These are phyloP conservation scores for Leucocoprinus birnbaumii DNA, from an alignment of 768 basidiomycete species.

Conservation along the genomic window DNA sequence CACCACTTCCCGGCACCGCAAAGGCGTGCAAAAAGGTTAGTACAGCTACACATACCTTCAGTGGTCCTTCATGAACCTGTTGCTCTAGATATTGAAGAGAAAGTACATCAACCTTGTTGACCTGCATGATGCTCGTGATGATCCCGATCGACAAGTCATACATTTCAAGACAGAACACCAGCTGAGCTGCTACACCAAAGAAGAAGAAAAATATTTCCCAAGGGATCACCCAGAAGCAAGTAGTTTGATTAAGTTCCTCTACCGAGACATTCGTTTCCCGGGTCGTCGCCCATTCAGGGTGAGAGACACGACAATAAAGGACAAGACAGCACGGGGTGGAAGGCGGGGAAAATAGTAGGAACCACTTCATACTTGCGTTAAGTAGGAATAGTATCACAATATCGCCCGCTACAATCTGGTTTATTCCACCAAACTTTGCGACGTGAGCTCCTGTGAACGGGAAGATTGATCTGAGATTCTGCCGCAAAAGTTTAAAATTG, in stretches of 20 bases:
- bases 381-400: too few species aligned
- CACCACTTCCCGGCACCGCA: background rate
- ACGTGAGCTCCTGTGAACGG: too few species aligned
- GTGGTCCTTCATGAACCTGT: background rate
- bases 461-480: too few species aligned
- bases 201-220: constrained; percentile 4
- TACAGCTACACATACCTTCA: too few species aligned
- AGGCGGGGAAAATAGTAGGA: too few species aligned
- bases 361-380: too few species aligned
- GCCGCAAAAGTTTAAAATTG: too few species aligned
- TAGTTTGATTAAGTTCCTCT: constrained; percentile 5
- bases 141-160: background rate
- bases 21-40: background rate
- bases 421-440: too few species aligned
- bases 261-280: background rate
- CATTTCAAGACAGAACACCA: background rate
- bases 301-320: background rate
- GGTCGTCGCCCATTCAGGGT: background rate
- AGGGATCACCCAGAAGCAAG: background rate
- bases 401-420: too few species aligned
- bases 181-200: constrained; percentile 10
- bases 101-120: constrained; percentile 15
- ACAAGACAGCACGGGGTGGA: too few species aligned
- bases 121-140: constrained; percentile 1
- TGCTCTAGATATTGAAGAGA: background rate